Evolutionary conservation across 306 rosid genomes (phyloP).

Genomic region (Elaeagnus macrophylla): DNA sequence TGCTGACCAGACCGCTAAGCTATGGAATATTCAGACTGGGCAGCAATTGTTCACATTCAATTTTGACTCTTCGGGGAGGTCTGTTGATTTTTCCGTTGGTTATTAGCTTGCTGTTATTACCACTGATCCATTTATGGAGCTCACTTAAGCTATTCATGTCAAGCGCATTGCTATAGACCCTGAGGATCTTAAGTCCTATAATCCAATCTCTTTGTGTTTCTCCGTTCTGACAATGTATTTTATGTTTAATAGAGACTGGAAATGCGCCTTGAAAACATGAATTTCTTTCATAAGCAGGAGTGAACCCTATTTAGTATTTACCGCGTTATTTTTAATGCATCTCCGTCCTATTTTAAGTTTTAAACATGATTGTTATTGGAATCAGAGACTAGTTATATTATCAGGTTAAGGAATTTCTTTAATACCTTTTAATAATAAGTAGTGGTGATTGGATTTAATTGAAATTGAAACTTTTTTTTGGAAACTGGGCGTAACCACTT

Average conservation of each 20-base stretch:
- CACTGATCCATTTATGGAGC: constrained; percentile 71
- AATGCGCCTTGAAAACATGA: too few relatives aligned
- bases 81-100: constrained; percentile 62
- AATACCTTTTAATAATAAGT: too few relatives aligned
- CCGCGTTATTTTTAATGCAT: too few relatives aligned
- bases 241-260: constrained; percentile 34
- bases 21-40: constrained; percentile 76
- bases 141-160: constrained; percentile 65
- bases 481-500: too few relatives aligned
- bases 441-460: too few relatives aligned
- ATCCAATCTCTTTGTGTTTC: neutral
- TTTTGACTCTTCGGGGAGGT: constrained; percentile 63
- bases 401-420: too few relatives aligned
- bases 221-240: neutral
- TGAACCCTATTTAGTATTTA: too few relatives aligned
- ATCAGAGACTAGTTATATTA: too few relatives aligned
- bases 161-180: constrained; percentile 52
- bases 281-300: too few relatives aligned
- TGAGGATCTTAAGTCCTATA: constrained; percentile 36
- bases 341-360: too few relatives aligned
- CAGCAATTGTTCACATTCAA: constrained; percentile 61
- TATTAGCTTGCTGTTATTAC: constrained; percentile 58
- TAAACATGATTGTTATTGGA: too few relatives aligned
- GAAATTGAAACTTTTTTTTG: too few relatives aligned
- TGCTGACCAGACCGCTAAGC: constrained; percentile 71